phyloP scores from a whole-genome alignment of 2,329 filamentous ascomycete species.

The Didymella exigua region DNA sequence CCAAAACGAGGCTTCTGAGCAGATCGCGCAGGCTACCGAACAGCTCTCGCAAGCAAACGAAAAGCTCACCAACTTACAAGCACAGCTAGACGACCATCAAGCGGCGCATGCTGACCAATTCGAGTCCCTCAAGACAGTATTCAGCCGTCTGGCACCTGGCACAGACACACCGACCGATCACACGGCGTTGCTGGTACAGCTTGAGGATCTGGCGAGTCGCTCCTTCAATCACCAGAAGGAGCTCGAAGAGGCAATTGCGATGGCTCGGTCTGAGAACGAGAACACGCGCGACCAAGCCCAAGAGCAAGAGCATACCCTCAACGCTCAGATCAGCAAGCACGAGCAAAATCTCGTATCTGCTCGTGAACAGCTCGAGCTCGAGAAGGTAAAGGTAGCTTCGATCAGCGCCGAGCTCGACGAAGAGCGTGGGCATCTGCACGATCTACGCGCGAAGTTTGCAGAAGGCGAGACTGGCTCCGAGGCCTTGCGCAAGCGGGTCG shows the following conservation, averaged over 20 bases:
- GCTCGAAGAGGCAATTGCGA: slow-evolving; percentile 53
- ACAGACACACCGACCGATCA: slow-evolving; percentile 46
- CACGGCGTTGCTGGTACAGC: slow-evolving; percentile 46
- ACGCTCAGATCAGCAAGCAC: slow-evolving; percentile 46
- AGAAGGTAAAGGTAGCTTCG: slow-evolving; percentile 54
- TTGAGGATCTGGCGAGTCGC: slow-evolving; percentile 53
- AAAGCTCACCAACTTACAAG: slow-evolving; percentile 58
- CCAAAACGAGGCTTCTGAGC: slow-evolving; percentile 55
- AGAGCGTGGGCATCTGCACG: slow-evolving; percentile 70
- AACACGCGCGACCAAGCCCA: slow-evolving; percentile 48
- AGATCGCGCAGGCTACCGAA: slow-evolving; percentile 52
- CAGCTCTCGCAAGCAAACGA: slow-evolving; percentile 49
- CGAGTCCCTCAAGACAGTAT: slow-evolving; percentile 42
- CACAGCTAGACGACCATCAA: slow-evolving; percentile 61
- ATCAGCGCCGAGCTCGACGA: slow-evolving; percentile 63
- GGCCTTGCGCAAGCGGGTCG: slow-evolving; percentile 73
- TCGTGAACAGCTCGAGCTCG: slow-evolving; percentile 54
- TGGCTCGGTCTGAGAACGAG: slow-evolving; percentile 55
- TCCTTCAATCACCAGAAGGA: slow-evolving; percentile 53
- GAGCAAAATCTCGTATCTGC: slow-evolving; percentile 45
- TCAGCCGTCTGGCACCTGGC: slow-evolving; percentile 47
- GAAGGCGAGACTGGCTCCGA: slow-evolving; percentile 86
- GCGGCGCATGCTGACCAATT: slow-evolving; percentile 42
- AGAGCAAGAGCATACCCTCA: slow-evolving; percentile 47
- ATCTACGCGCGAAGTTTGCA: slow-evolving; percentile 72